Percentiles rank a stretch among this genome's conserved stretches.
phyloP scores from a whole-genome alignment of 139 green algal genomes.

The Spirogloea muscicola region DNA sequence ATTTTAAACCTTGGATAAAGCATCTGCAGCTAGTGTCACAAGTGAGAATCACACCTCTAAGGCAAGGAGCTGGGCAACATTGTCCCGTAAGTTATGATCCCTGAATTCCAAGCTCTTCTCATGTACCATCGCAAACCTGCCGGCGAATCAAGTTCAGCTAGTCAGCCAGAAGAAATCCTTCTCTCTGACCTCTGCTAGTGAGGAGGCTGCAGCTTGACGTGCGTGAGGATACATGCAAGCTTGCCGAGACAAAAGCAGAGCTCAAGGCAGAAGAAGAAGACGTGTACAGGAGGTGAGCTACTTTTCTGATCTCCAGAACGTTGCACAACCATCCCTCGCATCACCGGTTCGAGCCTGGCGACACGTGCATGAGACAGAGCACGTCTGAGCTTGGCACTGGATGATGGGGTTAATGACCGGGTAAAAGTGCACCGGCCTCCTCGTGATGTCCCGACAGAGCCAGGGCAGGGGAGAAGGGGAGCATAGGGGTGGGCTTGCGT shows the following conservation, averaged over 20 bases:
- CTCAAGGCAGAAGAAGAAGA: no score
- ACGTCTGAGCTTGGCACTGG: not conserved
- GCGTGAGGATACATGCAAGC: not conserved
- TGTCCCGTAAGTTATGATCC: no score
- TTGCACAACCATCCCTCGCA: not conserved
- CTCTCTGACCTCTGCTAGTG: not conserved
- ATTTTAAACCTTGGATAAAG: no score
- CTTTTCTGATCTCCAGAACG: not conserved
- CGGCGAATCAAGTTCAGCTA: not conserved
- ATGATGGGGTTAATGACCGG: not conserved
- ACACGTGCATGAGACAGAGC: not conserved
- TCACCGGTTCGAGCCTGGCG: slow-evolving; percentile 1
- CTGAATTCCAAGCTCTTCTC: no score
- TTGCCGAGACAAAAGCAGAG: no score
- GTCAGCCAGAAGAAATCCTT: not conserved
- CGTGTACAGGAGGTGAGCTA: no score
- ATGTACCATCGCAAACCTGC: not conserved
- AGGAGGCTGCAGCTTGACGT: not conserved
- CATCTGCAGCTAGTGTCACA: no score
- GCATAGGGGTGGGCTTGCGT: no score
- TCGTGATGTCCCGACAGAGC: not conserved
- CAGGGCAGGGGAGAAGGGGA: no score
- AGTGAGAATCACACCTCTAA: no score
- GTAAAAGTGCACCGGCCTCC: not conserved
- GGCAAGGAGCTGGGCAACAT: no score